These are phyloP conservation scores for Penicillium griseofulvum DNA, from an alignment of 2,329 filamentous ascomycete genomes.

Conservation along the genomic window DNA sequence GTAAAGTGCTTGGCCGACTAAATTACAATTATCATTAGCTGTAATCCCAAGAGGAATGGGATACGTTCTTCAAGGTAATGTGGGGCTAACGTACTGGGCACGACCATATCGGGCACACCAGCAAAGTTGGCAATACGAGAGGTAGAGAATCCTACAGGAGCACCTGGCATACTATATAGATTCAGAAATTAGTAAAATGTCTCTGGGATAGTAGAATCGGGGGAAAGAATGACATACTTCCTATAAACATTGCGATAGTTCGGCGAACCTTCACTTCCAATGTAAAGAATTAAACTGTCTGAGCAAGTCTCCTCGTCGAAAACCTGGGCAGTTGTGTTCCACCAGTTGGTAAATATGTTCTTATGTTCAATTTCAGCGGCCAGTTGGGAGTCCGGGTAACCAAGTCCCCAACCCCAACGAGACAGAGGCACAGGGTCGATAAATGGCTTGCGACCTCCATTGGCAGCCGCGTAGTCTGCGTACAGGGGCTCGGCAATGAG, in stretches of 20 bases:
- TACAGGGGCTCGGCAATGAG: background rate
- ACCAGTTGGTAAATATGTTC: background rate
- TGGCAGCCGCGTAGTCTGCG: background rate
- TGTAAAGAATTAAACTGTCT: background rate
- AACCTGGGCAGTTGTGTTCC: background rate
- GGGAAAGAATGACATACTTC: background rate
- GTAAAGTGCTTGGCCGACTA: constrained; percentile 36
- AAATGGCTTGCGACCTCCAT: background rate
- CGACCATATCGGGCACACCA: background rate
- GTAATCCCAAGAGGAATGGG: too few relatives aligned
- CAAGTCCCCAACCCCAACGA: background rate
- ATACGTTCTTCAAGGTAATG: background rate
- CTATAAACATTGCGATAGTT: background rate
- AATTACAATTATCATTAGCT: background rate
- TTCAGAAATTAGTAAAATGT: too few relatives aligned
- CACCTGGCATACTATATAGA: background rate
- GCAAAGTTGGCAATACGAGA: background rate
- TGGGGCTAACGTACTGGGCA: background rate
- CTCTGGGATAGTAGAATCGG: too few relatives aligned
- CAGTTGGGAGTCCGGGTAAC: background rate
- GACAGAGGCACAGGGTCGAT: background rate
- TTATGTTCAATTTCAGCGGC: background rate
- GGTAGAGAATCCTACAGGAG: background rate
- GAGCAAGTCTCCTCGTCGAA: background rate
- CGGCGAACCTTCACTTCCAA: background rate